Percentiles rank a stretch among this genome's conserved stretches.
These are phyloP conservation scores for Myxozyma nipponensis DNA, from an alignment of 805 yeast species.

Conservation along the genomic window DNA sequence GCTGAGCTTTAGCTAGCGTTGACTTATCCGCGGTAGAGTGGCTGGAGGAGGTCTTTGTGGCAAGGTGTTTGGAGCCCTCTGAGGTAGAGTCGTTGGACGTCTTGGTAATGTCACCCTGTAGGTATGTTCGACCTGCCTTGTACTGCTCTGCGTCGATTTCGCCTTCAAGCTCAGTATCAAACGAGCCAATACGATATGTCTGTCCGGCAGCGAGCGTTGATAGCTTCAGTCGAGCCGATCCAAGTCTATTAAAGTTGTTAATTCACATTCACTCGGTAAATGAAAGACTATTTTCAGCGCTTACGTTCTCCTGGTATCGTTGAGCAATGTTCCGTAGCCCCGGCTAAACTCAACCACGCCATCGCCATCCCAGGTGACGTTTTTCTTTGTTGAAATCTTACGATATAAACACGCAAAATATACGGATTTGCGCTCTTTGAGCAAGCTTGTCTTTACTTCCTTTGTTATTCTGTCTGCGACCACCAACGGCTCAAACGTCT, in stretches of 20 bases:
- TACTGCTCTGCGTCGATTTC: constrained; percentile 2
- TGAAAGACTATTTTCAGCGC: constrained; percentile 1
- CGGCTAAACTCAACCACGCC: constrained; percentile 49
- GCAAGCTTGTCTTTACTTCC: background rate
- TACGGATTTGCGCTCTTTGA: background rate
- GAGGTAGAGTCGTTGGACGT: too few relatives aligned
- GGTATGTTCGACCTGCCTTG: constrained; percentile 10
- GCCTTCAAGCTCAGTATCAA: constrained; percentile 45
- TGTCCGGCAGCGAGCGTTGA: constrained; percentile 37
- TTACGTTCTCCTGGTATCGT: constrained; percentile 22
- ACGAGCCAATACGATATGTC: constrained; percentile 50
- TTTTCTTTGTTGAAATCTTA: constrained; percentile 67
- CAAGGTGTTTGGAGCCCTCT: background rate
- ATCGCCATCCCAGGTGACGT: constrained; percentile 95
- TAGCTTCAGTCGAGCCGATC: constrained; percentile 2
- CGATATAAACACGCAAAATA: constrained; percentile 54
- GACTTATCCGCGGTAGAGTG: too few relatives aligned
- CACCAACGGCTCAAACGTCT: background rate
- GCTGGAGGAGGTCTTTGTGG: background rate
- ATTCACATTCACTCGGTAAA: constrained; percentile 4
- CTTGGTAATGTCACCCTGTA: background rate
- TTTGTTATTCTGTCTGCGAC: background rate
- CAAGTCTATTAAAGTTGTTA: constrained; percentile 2
- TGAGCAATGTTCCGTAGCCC: constrained; percentile 33
- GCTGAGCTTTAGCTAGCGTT: too few relatives aligned